These are phyloP conservation scores for Leishmania mexicana DNA, from an alignment of 208 protist genomes.

Conservation along the genomic window DNA sequence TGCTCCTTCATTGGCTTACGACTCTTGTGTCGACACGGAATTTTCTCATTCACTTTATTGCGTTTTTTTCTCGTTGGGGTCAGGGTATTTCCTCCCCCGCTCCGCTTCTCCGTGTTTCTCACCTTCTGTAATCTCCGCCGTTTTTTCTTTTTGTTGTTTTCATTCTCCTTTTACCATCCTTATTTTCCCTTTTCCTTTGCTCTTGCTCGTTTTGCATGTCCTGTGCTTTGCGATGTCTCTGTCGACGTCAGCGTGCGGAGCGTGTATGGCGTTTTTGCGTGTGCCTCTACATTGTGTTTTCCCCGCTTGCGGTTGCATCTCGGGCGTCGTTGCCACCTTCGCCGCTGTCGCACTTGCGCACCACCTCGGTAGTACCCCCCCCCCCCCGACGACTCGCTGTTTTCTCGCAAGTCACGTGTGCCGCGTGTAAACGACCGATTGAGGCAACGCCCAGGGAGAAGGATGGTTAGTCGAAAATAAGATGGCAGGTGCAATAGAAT, in stretches of 20 bases:
- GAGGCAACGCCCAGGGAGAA: background rate
- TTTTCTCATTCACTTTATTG: background rate
- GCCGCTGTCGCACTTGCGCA: background rate
- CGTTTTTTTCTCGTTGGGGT: background rate
- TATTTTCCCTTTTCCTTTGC: conserved; percentile 2
- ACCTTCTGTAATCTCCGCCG: background rate
- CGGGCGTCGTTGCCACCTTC: background rate
- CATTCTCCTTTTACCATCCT: background rate
- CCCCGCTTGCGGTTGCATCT: background rate
- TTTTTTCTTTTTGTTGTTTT: background rate
- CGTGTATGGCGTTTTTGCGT: background rate
- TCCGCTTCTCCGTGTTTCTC: no score
- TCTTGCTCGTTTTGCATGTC: background rate
- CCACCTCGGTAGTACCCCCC: background rate
- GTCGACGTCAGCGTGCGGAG: background rate
- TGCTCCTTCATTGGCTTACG: no score
- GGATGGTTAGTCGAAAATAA: background rate
- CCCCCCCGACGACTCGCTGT: background rate
- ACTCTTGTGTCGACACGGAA: no score
- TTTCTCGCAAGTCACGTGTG: background rate
- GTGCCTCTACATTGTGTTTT: background rate
- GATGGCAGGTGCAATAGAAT: no score
- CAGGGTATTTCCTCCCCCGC: no score
- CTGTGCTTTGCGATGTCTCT: background rate
- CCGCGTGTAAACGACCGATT: background rate